These are phyloP conservation scores for Carex littledalei DNA, from an alignment of 176 grass and related monocot species.

Conservation along the genomic window DNA sequence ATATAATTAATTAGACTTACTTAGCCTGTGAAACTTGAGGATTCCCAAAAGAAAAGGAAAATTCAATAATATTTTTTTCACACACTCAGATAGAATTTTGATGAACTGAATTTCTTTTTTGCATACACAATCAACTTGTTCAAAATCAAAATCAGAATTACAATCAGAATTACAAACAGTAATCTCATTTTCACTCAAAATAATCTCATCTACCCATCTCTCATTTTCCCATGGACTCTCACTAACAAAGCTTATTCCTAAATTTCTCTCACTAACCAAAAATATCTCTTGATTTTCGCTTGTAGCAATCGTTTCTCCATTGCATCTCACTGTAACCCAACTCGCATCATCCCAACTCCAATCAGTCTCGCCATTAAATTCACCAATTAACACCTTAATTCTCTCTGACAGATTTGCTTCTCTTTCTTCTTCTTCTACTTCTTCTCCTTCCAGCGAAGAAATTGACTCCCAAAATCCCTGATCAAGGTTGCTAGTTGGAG, in stretches of 20 bases:
- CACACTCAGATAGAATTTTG: background rate
- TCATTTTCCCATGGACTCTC: background rate
- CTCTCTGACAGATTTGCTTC: background rate
- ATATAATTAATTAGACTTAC: background rate
- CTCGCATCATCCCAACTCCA: constrained; percentile 8
- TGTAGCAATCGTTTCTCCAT: background rate
- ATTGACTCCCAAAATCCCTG: constrained; percentile 41
- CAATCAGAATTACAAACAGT: background rate
- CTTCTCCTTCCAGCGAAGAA: constrained; percentile 20
- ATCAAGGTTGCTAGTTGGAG: constrained; percentile 70
- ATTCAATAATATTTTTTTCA: background rate
- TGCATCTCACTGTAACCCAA: constrained; percentile 25
- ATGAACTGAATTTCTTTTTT: background rate
- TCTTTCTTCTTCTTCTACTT: no score
- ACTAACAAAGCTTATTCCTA: background rate
- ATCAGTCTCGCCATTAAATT: background rate
- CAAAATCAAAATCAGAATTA: background rate
- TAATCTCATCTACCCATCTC: background rate
- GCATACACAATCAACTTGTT: background rate
- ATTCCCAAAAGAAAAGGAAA: background rate
- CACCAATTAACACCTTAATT: background rate
- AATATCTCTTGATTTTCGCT: background rate
- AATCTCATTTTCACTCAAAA: background rate
- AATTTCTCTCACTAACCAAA: background rate
- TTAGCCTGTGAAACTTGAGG: background rate